phyloP scores from a whole-genome alignment of 805 yeast genomes.

The Limtongozyma cylindracea region DNA sequence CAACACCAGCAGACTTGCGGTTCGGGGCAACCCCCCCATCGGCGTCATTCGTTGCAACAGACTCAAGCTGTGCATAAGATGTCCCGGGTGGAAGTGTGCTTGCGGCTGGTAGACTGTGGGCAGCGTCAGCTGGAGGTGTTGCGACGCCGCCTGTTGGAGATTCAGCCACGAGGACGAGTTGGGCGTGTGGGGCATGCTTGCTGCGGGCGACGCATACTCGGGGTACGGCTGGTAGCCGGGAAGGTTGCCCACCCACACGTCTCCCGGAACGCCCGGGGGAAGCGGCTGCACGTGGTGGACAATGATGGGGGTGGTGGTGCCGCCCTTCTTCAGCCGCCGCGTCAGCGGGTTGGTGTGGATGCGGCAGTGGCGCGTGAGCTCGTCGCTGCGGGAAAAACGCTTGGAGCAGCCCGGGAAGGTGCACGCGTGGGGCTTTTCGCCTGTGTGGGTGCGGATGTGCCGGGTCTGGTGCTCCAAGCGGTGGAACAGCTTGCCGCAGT shows the following conservation, averaged over 20 bases:
- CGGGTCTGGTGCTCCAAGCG: slow-evolving; percentile 79
- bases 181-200: slow-evolving; percentile 3
- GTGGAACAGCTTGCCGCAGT: slow-evolving; percentile 71
- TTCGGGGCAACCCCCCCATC: slow-evolving; percentile 7
- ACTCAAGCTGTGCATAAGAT: slow-evolving; percentile 1
- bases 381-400: slow-evolving; percentile 61
- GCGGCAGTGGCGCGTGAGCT: slow-evolving; percentile 63
- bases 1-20: too few relatives aligned
- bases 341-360: slow-evolving; percentile 38
- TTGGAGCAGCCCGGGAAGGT: slow-evolving; percentile 66
- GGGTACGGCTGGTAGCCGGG: too few relatives aligned
- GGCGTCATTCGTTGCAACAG: slow-evolving; percentile 18
- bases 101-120: slow-evolving; percentile 5
- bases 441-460: slow-evolving; percentile 81
- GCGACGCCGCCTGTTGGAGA: slow-evolving; percentile 6
- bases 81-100: slow-evolving; percentile 2
- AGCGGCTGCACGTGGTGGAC: slow-evolving; percentile 1
- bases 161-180: slow-evolving; percentile 10
- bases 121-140: slow-evolving; percentile 4
- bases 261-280: background rate
- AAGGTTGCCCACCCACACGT: background rate
- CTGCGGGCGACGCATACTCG: too few relatives aligned
- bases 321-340: slow-evolving; percentile 4
- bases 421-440: slow-evolving; percentile 79
- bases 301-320: slow-evolving; percentile 1